These are phyloP conservation scores for Primulina tabacum DNA, from an alignment of 257 asterid genomes.

Conservation along the genomic window DNA sequence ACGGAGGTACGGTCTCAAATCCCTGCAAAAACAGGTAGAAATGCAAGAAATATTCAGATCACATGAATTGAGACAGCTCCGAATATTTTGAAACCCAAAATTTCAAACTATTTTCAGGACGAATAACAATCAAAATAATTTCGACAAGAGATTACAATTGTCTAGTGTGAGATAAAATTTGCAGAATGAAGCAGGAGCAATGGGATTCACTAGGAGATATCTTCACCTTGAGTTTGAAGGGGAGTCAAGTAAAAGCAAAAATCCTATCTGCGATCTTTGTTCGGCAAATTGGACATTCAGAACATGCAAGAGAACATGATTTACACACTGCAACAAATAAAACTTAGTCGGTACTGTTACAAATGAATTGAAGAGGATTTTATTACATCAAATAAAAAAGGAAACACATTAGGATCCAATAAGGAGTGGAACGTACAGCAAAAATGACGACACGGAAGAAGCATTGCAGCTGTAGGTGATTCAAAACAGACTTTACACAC, in stretches of 20 bases:
- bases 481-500: constrained; percentile 94
- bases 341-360: constrained; percentile 1
- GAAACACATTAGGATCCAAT: constrained; percentile 10
- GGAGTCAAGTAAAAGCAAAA: constrained; percentile 37
- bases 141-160: not conserved
- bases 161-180: not conserved
- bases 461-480: constrained; percentile 87
- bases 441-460: constrained; percentile 98
- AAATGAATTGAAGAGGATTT: not conserved
- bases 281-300: constrained; percentile 50
- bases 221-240: constrained; percentile 4
- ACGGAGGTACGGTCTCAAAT: constrained; percentile 25
- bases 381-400: not conserved
- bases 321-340: constrained; percentile 49
- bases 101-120: not conserved
- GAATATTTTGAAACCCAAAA: not conserved
- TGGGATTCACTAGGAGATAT: not conserved
- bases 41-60: constrained; percentile 4
- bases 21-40: constrained; percentile 39
- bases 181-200: not conserved
- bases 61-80: not conserved
- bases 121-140: not conserved
- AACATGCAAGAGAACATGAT: constrained; percentile 55
- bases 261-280: constrained; percentile 43
- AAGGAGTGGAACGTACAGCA: constrained; percentile 60